A percentile compares a stretch with the other conserved stretches of the same genome.
Conservation (phyloP, 2,329 filamentous ascomycete species). For the Clonostachys solani region DNA sequence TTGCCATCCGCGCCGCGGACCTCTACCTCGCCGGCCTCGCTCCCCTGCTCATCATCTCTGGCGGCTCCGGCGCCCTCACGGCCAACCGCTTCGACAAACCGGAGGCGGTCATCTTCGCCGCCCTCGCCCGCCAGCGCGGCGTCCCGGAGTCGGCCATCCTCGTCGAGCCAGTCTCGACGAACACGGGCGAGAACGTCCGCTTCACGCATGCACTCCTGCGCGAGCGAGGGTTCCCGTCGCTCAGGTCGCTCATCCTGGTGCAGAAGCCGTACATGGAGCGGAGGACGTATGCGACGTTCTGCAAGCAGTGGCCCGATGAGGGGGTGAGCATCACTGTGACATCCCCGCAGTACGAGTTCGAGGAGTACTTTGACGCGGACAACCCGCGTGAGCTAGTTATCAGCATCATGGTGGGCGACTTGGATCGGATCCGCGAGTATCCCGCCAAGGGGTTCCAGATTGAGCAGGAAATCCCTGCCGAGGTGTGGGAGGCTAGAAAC, state of each 20-base stretch:
- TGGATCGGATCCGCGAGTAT: conserved; percentile 36
- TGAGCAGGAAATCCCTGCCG: conserved; percentile 30
- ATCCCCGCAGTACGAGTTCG: conserved; percentile 30
- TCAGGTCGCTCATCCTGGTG: conserved; percentile 31
- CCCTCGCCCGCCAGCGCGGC: conserved; percentile 29
- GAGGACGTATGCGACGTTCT: conserved; percentile 38
- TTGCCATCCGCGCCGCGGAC: conserved; percentile 34
- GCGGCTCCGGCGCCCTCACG: conserved; percentile 34
- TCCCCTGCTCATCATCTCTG: conserved; percentile 36
- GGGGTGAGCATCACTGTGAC: conserved; percentile 29
- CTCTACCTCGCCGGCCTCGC: conserved; percentile 33
- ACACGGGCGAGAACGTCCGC: conserved; percentile 42
- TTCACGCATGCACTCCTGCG: conserved; percentile 31
- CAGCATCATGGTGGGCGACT: conserved; percentile 38
- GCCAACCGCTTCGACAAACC: conserved; percentile 27
- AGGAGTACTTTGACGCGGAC: conserved; percentile 32
- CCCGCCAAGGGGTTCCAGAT: conserved; percentile 37
- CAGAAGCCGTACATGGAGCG: conserved; percentile 46
- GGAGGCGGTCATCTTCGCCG: conserved; percentile 37
- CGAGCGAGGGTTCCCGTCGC: conserved; percentile 13
- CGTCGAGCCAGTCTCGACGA: conserved; percentile 31
- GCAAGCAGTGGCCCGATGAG: conserved; percentile 37
- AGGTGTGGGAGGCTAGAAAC: conserved; percentile 34
- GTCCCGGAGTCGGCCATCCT: conserved; percentile 31
- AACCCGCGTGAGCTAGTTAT: conserved; percentile 35